Conservation (phyloP, 2,329 filamentous ascomycete genomes). For the Juglanconis sp. region DNA sequence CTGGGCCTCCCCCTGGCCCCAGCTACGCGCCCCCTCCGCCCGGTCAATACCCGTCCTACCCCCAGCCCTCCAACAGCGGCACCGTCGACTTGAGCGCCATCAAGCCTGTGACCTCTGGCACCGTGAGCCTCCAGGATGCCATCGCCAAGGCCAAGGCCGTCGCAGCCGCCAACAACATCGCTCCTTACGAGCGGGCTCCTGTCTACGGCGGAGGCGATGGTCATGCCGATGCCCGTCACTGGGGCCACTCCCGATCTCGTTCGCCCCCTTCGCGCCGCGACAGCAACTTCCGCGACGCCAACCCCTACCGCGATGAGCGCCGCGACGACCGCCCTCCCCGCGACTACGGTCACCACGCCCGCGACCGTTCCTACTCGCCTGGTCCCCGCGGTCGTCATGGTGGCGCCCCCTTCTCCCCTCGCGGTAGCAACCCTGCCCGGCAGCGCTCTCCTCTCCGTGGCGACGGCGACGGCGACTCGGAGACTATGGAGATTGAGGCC, state of each 20-base stretch:
- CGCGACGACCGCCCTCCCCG: slow-evolving; percentile 59
- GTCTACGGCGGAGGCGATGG: slow-evolving; percentile 35
- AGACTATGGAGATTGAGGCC: slow-evolving; percentile 83
- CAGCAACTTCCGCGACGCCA: slow-evolving; percentile 71
- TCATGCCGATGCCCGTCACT: slow-evolving; percentile 50
- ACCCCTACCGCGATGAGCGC: slow-evolving; percentile 82
- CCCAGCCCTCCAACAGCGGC: slow-evolving; percentile 69
- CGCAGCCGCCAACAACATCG: slow-evolving; percentile 73
- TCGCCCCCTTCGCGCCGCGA: slow-evolving; percentile 68
- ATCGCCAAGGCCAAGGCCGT: slow-evolving; percentile 81
- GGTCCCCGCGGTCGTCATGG: slow-evolving; percentile 47
- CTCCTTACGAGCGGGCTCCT: slow-evolving; percentile 57
- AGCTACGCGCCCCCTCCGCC: slow-evolving; percentile 11
- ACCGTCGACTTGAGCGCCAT: slow-evolving; percentile 78
- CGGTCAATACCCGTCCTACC: slow-evolving; percentile 32
- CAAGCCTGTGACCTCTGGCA: slow-evolving; percentile 75
- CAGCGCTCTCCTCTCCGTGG: slow-evolving; percentile 58
- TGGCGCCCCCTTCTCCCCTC: slow-evolving; percentile 57
- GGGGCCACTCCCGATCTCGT: slow-evolving; percentile 67
- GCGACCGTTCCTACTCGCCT: slow-evolving; percentile 67
- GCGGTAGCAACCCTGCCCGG: slow-evolving; percentile 45
- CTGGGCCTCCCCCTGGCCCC: slow-evolving; percentile 2
- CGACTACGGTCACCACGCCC: slow-evolving; percentile 58
- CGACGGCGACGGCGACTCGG: slow-evolving; percentile 63
- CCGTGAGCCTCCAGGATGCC: slow-evolving; percentile 78